A percentile compares a stretch with the other conserved stretches of the same genome.
These are phyloP conservation scores for Tanacetum coccineum DNA, from an alignment of 129 eudicot species.

Conservation along the genomic window DNA sequence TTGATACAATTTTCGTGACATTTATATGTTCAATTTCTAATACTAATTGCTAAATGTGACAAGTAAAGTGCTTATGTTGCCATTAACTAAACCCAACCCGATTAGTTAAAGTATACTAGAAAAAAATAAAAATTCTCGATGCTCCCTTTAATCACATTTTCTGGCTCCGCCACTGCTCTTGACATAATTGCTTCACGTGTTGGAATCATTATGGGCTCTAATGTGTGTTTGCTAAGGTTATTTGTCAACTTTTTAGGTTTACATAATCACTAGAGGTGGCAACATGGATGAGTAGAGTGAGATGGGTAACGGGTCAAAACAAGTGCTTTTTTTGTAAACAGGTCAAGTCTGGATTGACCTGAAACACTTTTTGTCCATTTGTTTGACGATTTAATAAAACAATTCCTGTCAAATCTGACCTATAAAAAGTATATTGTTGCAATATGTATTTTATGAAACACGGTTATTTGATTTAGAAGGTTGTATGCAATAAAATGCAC, in stretches of 20 bases:
- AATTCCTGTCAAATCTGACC: no score
- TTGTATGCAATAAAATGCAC: not conserved
- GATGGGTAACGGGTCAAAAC: not conserved
- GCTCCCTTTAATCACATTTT: no score
- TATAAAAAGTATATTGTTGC: no score
- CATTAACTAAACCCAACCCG: no score
- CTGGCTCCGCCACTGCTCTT: slow-evolving; percentile 7
- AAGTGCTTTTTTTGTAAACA: not conserved
- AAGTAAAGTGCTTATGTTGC: no score
- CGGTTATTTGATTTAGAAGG: not conserved
- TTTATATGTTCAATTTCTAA: no score
- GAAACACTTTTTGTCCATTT: not conserved
- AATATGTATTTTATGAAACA: not conserved
- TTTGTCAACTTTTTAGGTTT: not conserved
- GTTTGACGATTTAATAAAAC: no score
- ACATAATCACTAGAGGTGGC: not conserved
- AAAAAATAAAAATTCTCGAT: no score
- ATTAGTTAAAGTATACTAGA: no score
- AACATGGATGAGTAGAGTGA: not conserved
- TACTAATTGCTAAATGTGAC: no score
- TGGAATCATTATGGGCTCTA: slow-evolving; percentile 97
- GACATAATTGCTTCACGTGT: slow-evolving; percentile 60
- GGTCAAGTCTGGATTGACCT: not conserved
- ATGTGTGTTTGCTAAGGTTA: slow-evolving; percentile 72
- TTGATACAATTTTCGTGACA: no score